A percentile compares a stretch with the other conserved stretches of the same genome.
Conservation (phyloP, 768 basidiomycete species). For the Daedalea quercina region DNA sequence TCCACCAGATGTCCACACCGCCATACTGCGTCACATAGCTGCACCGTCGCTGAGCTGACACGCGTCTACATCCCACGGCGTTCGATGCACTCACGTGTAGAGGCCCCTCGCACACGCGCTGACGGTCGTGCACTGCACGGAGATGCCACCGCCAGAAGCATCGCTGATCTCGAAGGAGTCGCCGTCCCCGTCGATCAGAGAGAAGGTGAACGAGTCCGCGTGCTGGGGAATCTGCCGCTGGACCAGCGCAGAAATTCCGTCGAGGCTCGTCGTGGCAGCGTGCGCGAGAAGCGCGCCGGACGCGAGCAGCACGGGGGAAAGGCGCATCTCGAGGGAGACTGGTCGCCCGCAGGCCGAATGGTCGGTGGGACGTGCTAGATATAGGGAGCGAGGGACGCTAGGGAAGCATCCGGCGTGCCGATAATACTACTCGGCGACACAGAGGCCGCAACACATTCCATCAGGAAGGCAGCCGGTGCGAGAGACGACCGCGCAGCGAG, state of each 20-base stretch:
- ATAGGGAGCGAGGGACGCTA: neutral
- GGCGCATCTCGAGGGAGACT: neutral
- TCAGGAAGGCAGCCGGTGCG: neutral
- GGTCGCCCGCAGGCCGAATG: neutral
- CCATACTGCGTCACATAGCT: constrained; percentile 32
- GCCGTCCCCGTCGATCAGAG: constrained; percentile 15
- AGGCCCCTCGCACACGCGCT: constrained; percentile 33
- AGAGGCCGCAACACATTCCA: neutral
- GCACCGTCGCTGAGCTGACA: neutral
- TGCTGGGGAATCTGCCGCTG: constrained; percentile 30
- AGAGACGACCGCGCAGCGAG: neutral
- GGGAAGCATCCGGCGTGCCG: neutral
- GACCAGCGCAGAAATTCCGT: constrained; percentile 29
- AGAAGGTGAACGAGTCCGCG: constrained; percentile 25
- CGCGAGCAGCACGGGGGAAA: neutral
- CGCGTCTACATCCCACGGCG: neutral
- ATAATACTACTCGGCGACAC: neutral
- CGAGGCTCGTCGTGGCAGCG: constrained; percentile 9
- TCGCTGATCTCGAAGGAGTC: constrained; percentile 31
- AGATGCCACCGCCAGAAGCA: constrained; percentile 14
- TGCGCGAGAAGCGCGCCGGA: neutral
- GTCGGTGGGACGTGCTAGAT: neutral
- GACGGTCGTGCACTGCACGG: constrained; percentile 28
- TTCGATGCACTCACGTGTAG: constrained; percentile 25
- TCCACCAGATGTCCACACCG: constrained; percentile 38